Base-by-base conservation (phyloP, 257 asterid species). In the Penstemon davidsonii region DNA sequence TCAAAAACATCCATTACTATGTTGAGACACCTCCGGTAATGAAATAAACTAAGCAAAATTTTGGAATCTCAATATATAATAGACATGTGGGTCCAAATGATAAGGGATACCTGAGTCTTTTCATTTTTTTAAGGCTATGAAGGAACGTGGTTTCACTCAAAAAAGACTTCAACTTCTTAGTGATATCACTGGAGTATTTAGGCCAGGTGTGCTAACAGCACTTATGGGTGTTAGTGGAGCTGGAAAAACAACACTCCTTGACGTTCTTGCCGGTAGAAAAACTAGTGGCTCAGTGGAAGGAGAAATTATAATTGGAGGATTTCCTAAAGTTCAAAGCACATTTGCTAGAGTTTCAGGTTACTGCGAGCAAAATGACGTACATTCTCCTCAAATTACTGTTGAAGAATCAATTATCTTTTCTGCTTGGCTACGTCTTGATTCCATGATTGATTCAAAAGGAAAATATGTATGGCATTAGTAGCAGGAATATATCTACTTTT, bases 1-100 rank as follows among this genome's bases (percentile, higher is more conserved):
- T 79, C 44, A 71, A 72, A 37, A 61, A 75, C 55, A 25, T 79
- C 66, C 73, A 79, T 7, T 79, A 79, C 68, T 72, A 71, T n/a
- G 76, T 79, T 38, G 84, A 73, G 9, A 70, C 76, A 5, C 81
- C 84, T 6, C 1, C 0, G 72, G 81, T 73, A 69, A 69, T 9
- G 2, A 13, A 47, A 18, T 2, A 7, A 12, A 25, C 9, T 43
- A 19, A 5, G 45, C 33, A 7, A 49, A 36, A 66, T 51, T 43
- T 19, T 52, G 70, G 33, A 50, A 52, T 55, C 4, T 8, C 2
- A 38, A 12, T 11, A 12, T 3, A 13, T 41, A 39, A 7, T n/a
- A 4, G 12, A 25, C 18, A 42, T 40, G 51, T 6, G 42, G 6
- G 60, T 66, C 10, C 37, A 66, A 37, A 37, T 7, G 12, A 19